Evolutionary conservation across 2,329 filamentous ascomycete species (phyloP), one percentile per base, ranked within the genome.

Genomic region (Tolypocladium guangdongense): DNA sequence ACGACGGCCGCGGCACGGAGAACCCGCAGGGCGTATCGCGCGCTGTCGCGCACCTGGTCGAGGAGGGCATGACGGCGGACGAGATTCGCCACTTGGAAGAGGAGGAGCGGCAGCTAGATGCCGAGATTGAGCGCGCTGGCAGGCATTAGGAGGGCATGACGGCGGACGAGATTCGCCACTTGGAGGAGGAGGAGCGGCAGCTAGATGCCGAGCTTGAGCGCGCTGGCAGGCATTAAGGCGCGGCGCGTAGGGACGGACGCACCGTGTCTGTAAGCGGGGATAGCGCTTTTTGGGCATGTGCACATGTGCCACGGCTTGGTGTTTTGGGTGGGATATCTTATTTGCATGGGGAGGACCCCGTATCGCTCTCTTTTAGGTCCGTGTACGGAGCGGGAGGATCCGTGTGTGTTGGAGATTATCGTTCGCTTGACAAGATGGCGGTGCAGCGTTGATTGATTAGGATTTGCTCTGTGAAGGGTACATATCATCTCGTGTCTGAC

Each of bases 1-100:
- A 38, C 10, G 27, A 51, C 24, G 35, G 18, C 32, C 27, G 22
- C 41, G 11, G 4, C 39, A 27, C 47, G 30, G 59, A 58, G 46
- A 64, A 65, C 24, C 64, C 63, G 2, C 64, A 63, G 54, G 67
- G 64, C 51, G 64, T 69, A 47, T 60, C 67, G 8, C 60, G 65
- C 22, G 68, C 67, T 32, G 76, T 78, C 47, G 73, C 74, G 20
- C 78, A 80, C 56, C 64, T 83, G 36, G 75, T 81, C 5, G 79
- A 83, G 60, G 78, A 81, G n/a, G 76, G 78, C 50, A 83, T 83
- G 79, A 81, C 79, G 49, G 68, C 70, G 10, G 78, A 77, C 0
- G 78, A 83, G 62, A 78, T 82, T 49, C 68, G 73, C 51, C 64
- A 76, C 57, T 58, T 83, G 43, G 78, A 81, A 60, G 79, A 81